Conservation (phyloP, 441 rosid species). For the Populus tomentosa region DNA sequence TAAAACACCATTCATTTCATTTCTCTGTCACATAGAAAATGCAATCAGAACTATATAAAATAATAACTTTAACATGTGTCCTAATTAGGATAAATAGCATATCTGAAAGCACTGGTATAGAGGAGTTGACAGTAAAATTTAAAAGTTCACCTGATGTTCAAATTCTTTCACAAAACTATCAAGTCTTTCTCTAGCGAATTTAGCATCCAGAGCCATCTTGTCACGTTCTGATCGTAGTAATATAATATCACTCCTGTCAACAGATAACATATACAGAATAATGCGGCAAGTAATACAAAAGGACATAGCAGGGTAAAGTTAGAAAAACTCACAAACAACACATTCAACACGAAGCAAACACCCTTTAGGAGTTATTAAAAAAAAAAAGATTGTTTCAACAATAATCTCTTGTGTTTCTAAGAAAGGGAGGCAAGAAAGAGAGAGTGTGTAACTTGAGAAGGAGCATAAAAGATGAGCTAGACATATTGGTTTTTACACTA, state of each 20-base stretch:
- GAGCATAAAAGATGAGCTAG: not conserved
- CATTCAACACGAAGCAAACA: not conserved
- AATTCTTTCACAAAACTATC: slow-evolving; percentile 70
- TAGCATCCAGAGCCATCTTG: slow-evolving; percentile 68
- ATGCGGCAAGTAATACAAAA: not conserved
- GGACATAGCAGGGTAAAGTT: not conserved
- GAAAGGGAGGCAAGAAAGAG: not conserved
- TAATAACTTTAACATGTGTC: not conserved
- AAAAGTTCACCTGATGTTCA: slow-evolving; percentile 63
- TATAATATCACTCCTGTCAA: slow-evolving; percentile 63
- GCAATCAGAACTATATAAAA: slow-evolving; percentile 10
- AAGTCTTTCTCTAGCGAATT: slow-evolving; percentile 72
- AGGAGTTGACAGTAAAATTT: not conserved
- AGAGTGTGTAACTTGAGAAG: not conserved
- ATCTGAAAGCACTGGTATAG: not conserved
- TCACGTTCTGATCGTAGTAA: slow-evolving; percentile 71
- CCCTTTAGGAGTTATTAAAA: not conserved
- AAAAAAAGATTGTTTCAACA: not conserved
- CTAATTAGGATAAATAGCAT: not conserved
- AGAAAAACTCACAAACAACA: not conserved
- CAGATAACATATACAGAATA: not conserved
- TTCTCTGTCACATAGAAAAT: slow-evolving; percentile 46
- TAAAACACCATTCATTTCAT: slow-evolving; percentile 56
- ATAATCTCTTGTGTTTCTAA: not conserved
- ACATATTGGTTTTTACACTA: not conserved